Base-by-base conservation (phyloP, 1,284 basidiomycete species). In the Cutaneotrichosporon arboriforme region DNA sequence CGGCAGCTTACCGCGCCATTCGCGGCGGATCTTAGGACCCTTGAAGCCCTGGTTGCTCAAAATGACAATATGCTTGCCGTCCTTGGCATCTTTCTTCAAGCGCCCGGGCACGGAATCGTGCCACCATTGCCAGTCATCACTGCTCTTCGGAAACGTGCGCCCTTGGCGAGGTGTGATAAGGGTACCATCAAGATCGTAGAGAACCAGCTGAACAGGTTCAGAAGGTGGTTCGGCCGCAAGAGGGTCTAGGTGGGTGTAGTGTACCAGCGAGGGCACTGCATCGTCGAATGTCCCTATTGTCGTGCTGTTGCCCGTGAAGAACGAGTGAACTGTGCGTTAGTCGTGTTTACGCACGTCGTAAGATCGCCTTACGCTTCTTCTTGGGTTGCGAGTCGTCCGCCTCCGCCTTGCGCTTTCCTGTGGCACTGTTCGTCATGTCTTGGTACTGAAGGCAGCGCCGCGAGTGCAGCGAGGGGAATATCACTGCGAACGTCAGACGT, bases 121-220 rank as follows among this genome's bases (percentile, higher is more conserved):
- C 88, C 88, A 92, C 86, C 88, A 91, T 57, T 82, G 78, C 83
- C 86, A 93, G 59, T 81, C 79, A 1, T 76, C 68, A 42, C 78
- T 67, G 21, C 66, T 70, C 59, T 67, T 76, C 13, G 75, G 78
- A 54, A 79, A 81, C 60, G 74, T 76, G 40, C 68, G 74, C n/a
- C 77, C 79, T 41, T 78, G 78, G 37, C 75, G 76, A 3, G 81
- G 81, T 61, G 83, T 81, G 67, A 96, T 90, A 50, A 94, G 65
- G 0, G 90, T 93, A 0, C 88, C 90, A 67, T 96, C 91, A 5
- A 96, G 76, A 67, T 94, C 90, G 63, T 91, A 90, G 7, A 85
- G 81, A 4, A 90, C 87, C 17, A 92, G 80, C 58, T 84, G 85
- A 20, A 71, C 51, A 15, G 65, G 63, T 14, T 59, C 54, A 8